Conservation (phyloP, 208 protist genomes). For the Lotmaria passim region DNA sequence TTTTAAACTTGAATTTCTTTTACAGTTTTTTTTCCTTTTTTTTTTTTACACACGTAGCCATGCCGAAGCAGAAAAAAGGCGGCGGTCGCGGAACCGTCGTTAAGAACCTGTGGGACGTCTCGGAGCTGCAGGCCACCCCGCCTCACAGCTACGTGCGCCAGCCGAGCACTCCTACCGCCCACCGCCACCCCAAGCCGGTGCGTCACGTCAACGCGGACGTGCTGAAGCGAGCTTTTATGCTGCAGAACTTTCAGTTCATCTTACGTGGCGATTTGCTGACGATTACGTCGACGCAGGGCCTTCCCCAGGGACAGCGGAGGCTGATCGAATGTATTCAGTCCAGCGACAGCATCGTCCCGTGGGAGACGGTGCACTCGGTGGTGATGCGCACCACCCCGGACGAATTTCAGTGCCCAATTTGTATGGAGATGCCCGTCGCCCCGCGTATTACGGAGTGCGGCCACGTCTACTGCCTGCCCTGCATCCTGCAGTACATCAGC, state of each 20-base stretch:
- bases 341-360: slow-evolving; percentile 68
- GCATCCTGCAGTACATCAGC: slow-evolving; percentile 75
- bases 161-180: slow-evolving; percentile 11
- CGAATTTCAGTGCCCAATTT: slow-evolving; percentile 88
- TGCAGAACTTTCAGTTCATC: slow-evolving; percentile 92
- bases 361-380: slow-evolving; percentile 82
- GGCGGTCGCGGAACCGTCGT: slow-evolving; percentile 31
- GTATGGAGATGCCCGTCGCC: slow-evolving; percentile 67
- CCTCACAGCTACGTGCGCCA: slow-evolving; percentile 4
- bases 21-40: not conserved
- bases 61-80: slow-evolving; percentile 36
- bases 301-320: slow-evolving; percentile 66
- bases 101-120: slow-evolving; percentile 36
- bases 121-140: slow-evolving; percentile 14
- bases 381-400: slow-evolving; percentile 73
- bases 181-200: slow-evolving; percentile 32
- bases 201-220: slow-evolving; percentile 48
- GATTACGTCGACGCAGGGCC: slow-evolving; percentile 33
- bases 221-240: slow-evolving; percentile 79
- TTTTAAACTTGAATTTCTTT: not conserved
- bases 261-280: slow-evolving; percentile 67
- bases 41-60: too few relatives aligned
- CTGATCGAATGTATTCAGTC: slow-evolving; percentile 63
- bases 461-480: slow-evolving; percentile 83
- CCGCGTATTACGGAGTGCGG: slow-evolving; percentile 89